These are phyloP conservation scores for Pythium aquatile DNA, from an alignment of 352 stramenopile genomes.

Conservation along the genomic window DNA sequence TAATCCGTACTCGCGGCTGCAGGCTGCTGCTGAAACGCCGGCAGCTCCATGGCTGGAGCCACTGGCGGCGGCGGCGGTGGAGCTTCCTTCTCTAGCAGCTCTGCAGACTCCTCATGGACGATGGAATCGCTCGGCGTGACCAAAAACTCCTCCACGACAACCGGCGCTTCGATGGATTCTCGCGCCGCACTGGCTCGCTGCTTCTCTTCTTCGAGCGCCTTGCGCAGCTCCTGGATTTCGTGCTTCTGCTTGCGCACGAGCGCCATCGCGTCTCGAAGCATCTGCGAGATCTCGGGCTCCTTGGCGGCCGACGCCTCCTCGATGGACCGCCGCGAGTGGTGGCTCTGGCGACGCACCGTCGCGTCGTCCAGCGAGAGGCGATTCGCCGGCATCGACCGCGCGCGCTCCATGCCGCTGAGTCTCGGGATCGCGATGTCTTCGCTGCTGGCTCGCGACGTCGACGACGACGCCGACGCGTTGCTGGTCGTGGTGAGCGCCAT, in stretches of 20 bases:
- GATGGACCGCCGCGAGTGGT: not conserved
- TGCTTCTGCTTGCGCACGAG: conserved; percentile 66
- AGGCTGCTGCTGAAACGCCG: not conserved
- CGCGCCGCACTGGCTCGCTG: not conserved
- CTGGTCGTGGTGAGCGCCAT: not conserved
- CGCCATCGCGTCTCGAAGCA: conserved; percentile 67
- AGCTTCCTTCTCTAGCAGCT: not conserved
- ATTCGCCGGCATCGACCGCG: conserved; percentile 7
- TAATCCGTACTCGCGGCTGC: conserved; percentile 24
- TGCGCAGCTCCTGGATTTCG: conserved; percentile 54
- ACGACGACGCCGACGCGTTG: conserved; percentile 1
- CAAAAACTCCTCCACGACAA: not conserved
- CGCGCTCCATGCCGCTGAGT: conserved; percentile 6
- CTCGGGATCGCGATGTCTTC: conserved; percentile 18
- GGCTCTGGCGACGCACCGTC: conserved; percentile 10
- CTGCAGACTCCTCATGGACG: not conserved
- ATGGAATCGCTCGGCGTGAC: not conserved
- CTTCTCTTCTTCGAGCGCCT: conserved; percentile 24
- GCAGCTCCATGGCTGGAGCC: not conserved
- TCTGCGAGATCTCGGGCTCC: conserved; percentile 46
- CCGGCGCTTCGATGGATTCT: conserved; percentile 7
- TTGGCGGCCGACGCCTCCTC: conserved; percentile 15
- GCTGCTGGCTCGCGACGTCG: conserved; percentile 21
- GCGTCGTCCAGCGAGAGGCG: conserved; percentile 29
- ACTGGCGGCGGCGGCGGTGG: not conserved